phyloP scores from a whole-genome alignment of 495 filamentous ascomycete genomes.

The Penicillium pulvis region DNA sequence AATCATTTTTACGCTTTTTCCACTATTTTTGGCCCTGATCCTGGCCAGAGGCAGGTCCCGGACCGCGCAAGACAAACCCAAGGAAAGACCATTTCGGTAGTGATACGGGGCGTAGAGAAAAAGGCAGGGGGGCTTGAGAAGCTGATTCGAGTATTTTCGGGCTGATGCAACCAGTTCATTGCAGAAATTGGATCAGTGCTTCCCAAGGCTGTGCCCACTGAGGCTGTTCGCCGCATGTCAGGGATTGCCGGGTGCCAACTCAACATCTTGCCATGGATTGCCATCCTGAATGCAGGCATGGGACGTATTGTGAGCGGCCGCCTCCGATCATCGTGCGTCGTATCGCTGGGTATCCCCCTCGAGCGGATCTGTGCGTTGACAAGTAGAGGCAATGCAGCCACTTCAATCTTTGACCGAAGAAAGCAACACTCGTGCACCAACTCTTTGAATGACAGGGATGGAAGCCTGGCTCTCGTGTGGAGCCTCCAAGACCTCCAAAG shows the following conservation, averaged over 20 bases:
- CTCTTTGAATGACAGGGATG: constrained; percentile 16
- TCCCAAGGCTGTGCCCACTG: constrained; percentile 25
- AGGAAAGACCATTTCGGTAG: constrained; percentile 19
- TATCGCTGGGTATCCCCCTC: constrained; percentile 13
- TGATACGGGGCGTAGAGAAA: constrained; percentile 35
- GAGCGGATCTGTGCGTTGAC: constrained; percentile 15
- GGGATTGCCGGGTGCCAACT: constrained; percentile 41
- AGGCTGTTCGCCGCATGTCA: constrained; percentile 28
- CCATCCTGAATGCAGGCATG: constrained; percentile 21
- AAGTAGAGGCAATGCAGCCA: constrained; percentile 19
- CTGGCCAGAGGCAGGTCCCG: constrained; percentile 33
- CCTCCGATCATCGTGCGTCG: constrained; percentile 32
- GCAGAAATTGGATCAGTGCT: constrained; percentile 28
- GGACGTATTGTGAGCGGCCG: constrained; percentile 24
- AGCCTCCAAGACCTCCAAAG: constrained; percentile 22
- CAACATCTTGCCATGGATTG: constrained; percentile 36
- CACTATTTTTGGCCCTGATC: constrained; percentile 27
- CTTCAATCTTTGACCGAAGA: constrained; percentile 14
- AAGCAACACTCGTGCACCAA: constrained; percentile 16
- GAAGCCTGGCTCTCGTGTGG: constrained; percentile 18
- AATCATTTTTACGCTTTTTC: constrained; percentile 21
- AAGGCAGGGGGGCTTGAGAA: constrained; percentile 34
- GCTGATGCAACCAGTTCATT: constrained; percentile 22
- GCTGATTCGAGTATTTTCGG: constrained; percentile 27
- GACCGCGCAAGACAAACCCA: constrained; percentile 24